These are phyloP conservation scores for Aspergillus haitiensis DNA, from an alignment of 495 filamentous ascomycete species.

Conservation along the genomic window DNA sequence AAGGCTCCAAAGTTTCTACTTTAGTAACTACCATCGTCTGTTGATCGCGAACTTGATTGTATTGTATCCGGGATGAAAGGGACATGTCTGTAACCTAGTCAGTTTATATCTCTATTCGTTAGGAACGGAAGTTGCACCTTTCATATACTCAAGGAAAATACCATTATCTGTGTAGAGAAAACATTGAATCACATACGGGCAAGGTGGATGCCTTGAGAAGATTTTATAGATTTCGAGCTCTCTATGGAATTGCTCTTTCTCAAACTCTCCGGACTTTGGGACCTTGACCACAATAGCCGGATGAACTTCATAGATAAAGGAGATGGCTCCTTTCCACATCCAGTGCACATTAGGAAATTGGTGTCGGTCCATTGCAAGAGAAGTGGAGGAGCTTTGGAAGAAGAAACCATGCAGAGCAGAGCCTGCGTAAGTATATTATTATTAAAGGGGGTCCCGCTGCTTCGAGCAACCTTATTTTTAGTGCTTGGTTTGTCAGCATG, in stretches of 20 bases:
- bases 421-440: background rate
- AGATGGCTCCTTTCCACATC: constrained; percentile 38
- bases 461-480: too few relatives aligned
- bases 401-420: background rate
- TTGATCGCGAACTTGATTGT: constrained; percentile 27
- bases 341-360: constrained; percentile 33
- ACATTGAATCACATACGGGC: constrained; percentile 36
- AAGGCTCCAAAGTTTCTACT: constrained; percentile 36
- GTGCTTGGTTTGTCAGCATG: too few relatives aligned
- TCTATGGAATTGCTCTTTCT: constrained; percentile 36
- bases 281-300: constrained; percentile 41
- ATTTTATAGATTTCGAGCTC: constrained; percentile 36
- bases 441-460: too few relatives aligned
- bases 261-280: constrained; percentile 35
- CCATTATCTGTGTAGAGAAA: constrained; percentile 33
- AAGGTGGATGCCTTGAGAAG: constrained; percentile 32
- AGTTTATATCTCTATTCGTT: constrained; percentile 16
- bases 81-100: constrained; percentile 21
- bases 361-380: constrained; percentile 23
- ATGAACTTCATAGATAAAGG: constrained; percentile 42
- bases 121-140: constrained; percentile 25
- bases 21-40: constrained; percentile 30
- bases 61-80: constrained; percentile 30
- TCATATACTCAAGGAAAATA: constrained; percentile 45
- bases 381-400: too few relatives aligned